Evolutionary conservation across 2,329 filamentous ascomycete genomes (phyloP).

Genomic region (Leptographium wingfieldii): DNA sequence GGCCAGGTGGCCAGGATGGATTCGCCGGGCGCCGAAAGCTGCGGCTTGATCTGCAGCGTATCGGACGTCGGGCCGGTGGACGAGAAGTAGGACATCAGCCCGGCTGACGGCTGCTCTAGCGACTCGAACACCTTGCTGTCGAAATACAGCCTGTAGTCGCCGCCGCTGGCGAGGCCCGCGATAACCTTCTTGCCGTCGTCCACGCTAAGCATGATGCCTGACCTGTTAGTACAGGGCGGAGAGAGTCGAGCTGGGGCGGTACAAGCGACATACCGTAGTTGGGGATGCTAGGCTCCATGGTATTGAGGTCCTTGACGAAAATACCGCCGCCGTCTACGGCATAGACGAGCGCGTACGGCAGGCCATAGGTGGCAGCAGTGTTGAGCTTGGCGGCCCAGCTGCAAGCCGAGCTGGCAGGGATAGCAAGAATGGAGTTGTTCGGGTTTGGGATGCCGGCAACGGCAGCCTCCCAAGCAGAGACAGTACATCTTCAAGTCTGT

Average conservation of each 20-base stretch:
- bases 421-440: neutral
- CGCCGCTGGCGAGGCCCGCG: neutral
- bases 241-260: neutral
- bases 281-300: neutral
- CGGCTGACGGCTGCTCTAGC: neutral
- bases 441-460: neutral
- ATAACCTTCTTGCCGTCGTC: neutral
- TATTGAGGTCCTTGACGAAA: neutral
- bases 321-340: neutral
- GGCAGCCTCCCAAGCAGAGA: neutral
- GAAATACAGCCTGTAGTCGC: neutral
- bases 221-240: neutral
- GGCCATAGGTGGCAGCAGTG: neutral
- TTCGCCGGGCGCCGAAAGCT: conserved; percentile 33
- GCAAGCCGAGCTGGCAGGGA: neutral
- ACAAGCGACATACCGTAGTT: neutral
- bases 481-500: neutral
- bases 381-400: neutral
- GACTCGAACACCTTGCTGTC: neutral
- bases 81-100: neutral
- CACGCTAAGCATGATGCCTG: neutral
- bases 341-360: neutral
- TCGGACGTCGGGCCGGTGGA: conserved; percentile 30
- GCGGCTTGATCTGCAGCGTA: conserved; percentile 30
- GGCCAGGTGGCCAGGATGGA: conserved; percentile 39